Base-by-base conservation (phyloP, 805 yeast species). In the Komagataella kurtzmanii region DNA sequence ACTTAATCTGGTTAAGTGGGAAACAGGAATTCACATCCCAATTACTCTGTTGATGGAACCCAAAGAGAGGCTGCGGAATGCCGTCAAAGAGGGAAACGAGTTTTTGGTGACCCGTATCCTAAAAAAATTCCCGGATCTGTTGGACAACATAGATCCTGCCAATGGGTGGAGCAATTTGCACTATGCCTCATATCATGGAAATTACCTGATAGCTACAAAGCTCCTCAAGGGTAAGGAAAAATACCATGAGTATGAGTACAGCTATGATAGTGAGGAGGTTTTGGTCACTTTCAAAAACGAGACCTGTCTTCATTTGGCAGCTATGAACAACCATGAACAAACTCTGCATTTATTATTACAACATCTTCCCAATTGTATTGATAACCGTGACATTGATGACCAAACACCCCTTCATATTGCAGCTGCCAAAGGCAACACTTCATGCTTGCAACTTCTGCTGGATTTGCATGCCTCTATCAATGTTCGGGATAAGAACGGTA, bases 131-230 rank as follows among this genome's bases (percentile, higher is more conserved):
- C 93, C 95, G 0, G 82, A 79, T 36, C 70, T 86, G 45, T 63
- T 88, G 55, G 81, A 80, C 54, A 84, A 86, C 60, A 70, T 80
- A 21, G 85, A 88, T 60, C 77, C 88, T 4, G 30, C 61, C 19
- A 80, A 82, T 59, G 96, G 96, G 1, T 88, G 96, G 96, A 74
- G 85, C 14, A 81, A 85, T 44, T 68, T 88, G 48, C 96, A 88
- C 63, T 86, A 87, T 64, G 89, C 95, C 0, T 80, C 91, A 3
- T 83, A 62, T 58, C 68, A 83, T 59, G 93, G 95, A 46, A 75
- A 83, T 54, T 83, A 81, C 58, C 24, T 45, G 6, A 45, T 45
- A n/a, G 47, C 58, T 18, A 54, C 57, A 23, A 17, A 36, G 18
- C 10, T 17, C 51, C 40, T 44, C 30, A 10, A 23, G 48, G 17